Conservation (phyloP, 768 basidiomycete species). For the Strobilomyces echinocephalus region DNA sequence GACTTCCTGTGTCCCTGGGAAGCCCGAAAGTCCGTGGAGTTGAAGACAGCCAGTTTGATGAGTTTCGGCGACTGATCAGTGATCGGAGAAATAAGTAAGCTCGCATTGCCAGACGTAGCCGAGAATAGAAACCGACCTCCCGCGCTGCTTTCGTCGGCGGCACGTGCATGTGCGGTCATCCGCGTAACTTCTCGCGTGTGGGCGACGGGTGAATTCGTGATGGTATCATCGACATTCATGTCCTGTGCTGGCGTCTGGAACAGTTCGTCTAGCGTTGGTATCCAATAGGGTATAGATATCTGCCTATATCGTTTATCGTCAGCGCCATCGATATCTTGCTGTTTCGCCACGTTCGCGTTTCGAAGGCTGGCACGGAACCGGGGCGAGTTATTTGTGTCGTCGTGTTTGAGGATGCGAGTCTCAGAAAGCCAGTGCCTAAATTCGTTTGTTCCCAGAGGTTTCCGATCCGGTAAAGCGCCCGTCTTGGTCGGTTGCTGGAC, state of each 20-base stretch:
- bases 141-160: conserved; percentile 9
- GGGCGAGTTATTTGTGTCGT: conserved; percentile 12
- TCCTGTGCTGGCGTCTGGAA: conserved; percentile 17
- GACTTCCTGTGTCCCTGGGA: conserved; percentile 21
- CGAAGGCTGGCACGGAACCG: conserved; percentile 7
- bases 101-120: background rate
- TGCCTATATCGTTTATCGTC: conserved; percentile 6
- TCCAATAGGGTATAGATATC: conserved; percentile 6
- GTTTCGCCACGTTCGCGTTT: conserved; percentile 14
- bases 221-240: conserved; percentile 1
- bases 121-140: conserved; percentile 12
- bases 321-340: conserved; percentile 3
- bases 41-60: conserved; percentile 2
- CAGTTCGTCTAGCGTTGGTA: conserved; percentile 23
- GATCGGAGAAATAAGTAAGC: conserved; percentile 4
- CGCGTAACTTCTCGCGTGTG: conserved; percentile 13
- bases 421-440: conserved; percentile 32
- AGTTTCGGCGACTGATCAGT: conserved; percentile 10
- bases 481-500: conserved; percentile 12
- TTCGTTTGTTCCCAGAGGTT: conserved; percentile 19
- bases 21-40: conserved; percentile 25
- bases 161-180: conserved; percentile 5
- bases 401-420: conserved; percentile 22
- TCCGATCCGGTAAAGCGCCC: conserved; percentile 9
- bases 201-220: conserved; percentile 27